These are phyloP conservation scores for Artomyces pyxidatus DNA, from an alignment of 768 basidiomycete genomes.

Conservation along the genomic window DNA sequence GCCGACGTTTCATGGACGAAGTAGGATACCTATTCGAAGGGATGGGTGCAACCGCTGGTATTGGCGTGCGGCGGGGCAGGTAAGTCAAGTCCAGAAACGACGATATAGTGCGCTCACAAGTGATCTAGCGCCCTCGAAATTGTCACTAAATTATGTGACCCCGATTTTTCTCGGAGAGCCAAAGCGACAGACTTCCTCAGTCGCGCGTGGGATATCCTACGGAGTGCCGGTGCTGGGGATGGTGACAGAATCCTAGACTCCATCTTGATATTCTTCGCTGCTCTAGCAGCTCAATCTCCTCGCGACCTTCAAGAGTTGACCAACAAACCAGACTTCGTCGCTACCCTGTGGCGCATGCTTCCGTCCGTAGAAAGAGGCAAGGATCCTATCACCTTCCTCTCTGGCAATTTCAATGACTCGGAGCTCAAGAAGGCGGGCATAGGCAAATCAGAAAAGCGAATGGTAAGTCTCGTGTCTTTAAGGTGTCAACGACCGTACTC, in stretches of 20 bases:
- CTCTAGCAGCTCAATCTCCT: constrained; percentile 54
- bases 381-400: constrained; percentile 45
- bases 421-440: constrained; percentile 47
- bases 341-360: constrained; percentile 21
- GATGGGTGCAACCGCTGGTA: constrained; percentile 42
- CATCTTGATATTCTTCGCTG: constrained; percentile 51
- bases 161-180: constrained; percentile 71
- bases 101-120: too few relatives aligned
- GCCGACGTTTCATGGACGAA: constrained; percentile 72
- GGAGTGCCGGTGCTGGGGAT: constrained; percentile 47
- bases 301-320: constrained; percentile 49
- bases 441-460: constrained; percentile 45
- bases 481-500: neutral
- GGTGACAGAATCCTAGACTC: constrained; percentile 65
- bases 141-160: constrained; percentile 61
- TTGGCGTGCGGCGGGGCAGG: constrained; percentile 64
- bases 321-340: constrained; percentile 23
- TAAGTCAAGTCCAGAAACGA: constrained; percentile 23
- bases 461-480: constrained; percentile 32
- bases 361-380: constrained; percentile 17
- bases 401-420: constrained; percentile 25
- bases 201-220: constrained; percentile 61
- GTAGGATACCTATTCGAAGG: constrained; percentile 83
- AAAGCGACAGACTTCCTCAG: constrained; percentile 67
- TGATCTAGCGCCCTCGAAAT: constrained; percentile 63